Evolutionary conservation across 2,329 filamentous ascomycete genomes (phyloP).

Genomic region (Colletotrichum magnum): DNA sequence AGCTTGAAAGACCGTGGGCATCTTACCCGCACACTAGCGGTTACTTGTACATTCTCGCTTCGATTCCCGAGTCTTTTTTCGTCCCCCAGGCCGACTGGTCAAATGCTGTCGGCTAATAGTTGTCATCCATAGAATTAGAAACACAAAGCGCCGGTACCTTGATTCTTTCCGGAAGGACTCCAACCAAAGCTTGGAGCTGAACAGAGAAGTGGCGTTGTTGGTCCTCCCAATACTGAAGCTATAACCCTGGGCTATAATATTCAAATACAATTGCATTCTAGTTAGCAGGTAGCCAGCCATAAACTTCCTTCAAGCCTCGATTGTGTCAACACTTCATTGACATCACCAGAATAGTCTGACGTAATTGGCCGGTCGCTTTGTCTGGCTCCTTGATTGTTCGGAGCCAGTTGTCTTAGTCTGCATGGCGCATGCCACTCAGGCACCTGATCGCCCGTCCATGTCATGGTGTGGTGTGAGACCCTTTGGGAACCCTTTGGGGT

Average conservation of each 20-base stretch:
- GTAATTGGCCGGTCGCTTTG: neutral
- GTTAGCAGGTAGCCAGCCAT: neutral
- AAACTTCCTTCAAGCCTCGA: neutral
- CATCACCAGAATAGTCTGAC: conserved; percentile 5
- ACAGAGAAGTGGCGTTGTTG: too few relatives aligned
- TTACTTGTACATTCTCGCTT: neutral
- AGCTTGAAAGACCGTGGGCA: neutral
- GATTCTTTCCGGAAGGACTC: too few relatives aligned
- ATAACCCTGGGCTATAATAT: too few relatives aligned
- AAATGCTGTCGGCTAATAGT: too few relatives aligned
- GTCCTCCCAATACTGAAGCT: too few relatives aligned
- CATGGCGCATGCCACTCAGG: conserved; percentile 29
- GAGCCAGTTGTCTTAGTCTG: conserved; percentile 23
- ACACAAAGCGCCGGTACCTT: too few relatives aligned
- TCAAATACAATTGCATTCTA: too few relatives aligned
- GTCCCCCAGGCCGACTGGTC: too few relatives aligned
- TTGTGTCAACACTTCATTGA: neutral
- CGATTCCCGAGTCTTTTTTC: too few relatives aligned
- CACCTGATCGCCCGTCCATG: too few relatives aligned
- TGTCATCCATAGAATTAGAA: too few relatives aligned
- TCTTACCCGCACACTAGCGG: neutral
- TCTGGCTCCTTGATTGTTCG: neutral
- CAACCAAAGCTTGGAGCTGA: too few relatives aligned
- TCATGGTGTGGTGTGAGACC: conserved; percentile 36
- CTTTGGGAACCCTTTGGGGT: conserved; percentile 1